Evolutionary conservation across 2,329 filamentous ascomycete species (phyloP), one percentile per base, ranked within the genome.

Genomic region (Penicillium glabrum): DNA sequence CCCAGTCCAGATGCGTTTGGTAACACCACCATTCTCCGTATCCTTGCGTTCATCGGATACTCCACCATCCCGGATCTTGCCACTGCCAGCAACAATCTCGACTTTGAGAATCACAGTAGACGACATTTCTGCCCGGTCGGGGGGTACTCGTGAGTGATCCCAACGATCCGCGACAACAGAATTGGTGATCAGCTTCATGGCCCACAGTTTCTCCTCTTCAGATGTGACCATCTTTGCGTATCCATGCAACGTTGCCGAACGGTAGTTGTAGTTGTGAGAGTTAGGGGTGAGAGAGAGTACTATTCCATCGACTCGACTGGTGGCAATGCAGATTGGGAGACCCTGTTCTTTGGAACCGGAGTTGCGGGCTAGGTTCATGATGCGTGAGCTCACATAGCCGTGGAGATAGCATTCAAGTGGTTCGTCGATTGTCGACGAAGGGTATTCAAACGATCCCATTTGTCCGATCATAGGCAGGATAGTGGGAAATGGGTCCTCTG

Each of bases 381-480:
- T 80, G 8, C 91, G 88, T 1, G 87, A 86, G 58, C 86, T 90
- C 64, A 93, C 87, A 73, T 93, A 96, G 69, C 91, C 91, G 74
- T 96, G 91, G 8, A 96, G 82, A 72, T 96, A 96, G 60, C 89
- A 82, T 56, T 92, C 87, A 5, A 91, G 79, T 0, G 87, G 85
- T 62, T 91, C 86, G 50, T 83, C 80, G 19, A 83, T 72, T 51
- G 81, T 79, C 16, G 85, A 80, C 53, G 83, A 86, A 5, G 87
- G 87, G 57, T 78, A 77, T 9, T 80, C 80, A 70, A 88, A 95
- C 24, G 86, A 89, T 13, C 86, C 89, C 82, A 95, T 89, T 66
- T 90, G 86, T 51, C 90, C 90, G 67, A 96, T 90, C 90, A 96
- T 93, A 59, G 91, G 91, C 2, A 96, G 81, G 53, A 88, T 87